A percentile compares a stretch with the other conserved stretches of the same genome.
Conservation (phyloP, 2,329 filamentous ascomycete genomes). For the Colletotrichum shisoi region DNA sequence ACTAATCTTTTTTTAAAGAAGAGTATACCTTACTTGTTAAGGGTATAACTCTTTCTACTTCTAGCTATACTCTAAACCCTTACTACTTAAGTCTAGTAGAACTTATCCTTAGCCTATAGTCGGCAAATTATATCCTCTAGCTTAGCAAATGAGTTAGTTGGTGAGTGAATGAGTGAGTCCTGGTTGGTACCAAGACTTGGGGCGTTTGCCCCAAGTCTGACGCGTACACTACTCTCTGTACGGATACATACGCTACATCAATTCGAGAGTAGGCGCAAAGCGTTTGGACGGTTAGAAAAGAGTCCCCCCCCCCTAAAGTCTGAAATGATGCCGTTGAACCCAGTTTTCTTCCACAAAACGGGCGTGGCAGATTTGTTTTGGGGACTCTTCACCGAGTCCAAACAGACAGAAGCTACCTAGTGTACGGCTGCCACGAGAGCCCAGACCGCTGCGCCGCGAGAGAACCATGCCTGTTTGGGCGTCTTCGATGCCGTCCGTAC, state of each 20-base stretch:
- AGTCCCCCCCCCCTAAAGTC: not conserved
- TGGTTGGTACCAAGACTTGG: slow-evolving; percentile 26
- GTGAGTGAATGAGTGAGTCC: slow-evolving; percentile 1
- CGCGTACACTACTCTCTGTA: slow-evolving; percentile 31
- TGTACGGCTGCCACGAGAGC: slow-evolving; percentile 3
- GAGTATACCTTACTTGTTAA: too few species aligned
- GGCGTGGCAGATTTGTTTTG: slow-evolving; percentile 14
- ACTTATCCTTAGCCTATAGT: too few species aligned
- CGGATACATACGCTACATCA: not conserved
- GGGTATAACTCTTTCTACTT: too few species aligned
- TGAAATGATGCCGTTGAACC: slow-evolving; percentile 10
- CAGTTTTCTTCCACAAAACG: slow-evolving; percentile 20
- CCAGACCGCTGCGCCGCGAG: slow-evolving; percentile 22
- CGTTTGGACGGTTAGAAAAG: not conserved
- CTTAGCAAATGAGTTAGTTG: too few species aligned
- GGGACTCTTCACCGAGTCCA: slow-evolving; percentile 1
- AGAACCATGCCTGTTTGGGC: slow-evolving; percentile 30
- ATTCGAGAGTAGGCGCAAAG: not conserved
- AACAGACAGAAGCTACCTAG: slow-evolving; percentile 6
- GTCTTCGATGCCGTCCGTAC: slow-evolving; percentile 29
- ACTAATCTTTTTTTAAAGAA: too few species aligned
- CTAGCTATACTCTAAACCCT: too few species aligned
- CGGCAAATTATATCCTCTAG: too few species aligned
- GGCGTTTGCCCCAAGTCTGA: slow-evolving; percentile 32
- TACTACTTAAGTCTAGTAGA: too few species aligned